Evolutionary conservation across 441 rosid species (phyloP), one percentile per base, ranked within the genome.

Genomic region (Flueggea neowawraea): DNA sequence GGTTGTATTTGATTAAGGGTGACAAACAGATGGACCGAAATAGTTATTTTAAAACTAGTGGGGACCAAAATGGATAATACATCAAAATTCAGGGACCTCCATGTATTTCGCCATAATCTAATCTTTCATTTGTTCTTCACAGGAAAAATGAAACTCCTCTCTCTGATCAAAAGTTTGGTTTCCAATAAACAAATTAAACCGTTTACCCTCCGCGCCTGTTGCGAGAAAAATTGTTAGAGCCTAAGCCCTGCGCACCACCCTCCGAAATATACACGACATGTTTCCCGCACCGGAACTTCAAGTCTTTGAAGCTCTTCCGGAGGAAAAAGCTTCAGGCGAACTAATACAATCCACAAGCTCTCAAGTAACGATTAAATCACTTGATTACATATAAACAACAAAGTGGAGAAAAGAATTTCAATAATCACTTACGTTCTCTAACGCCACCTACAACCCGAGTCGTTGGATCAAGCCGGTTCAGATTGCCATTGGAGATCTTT

Each of bases 101-200:
- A n/a, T n/a, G n/a, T n/a, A n/a, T n/a, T n/a, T n/a, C n/a, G n/a
- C n/a, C n/a, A n/a, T 8, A 8, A 36, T 36, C 6, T 5, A 1
- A 36, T 36, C 41, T 5, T 36, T 36, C 41, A 36, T 36, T 36
- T 8, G 9, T 36, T 36, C 41, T 36, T 36, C 1, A 8, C 41
- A 36, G 0, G 41, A 36, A 36, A 36, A 36, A 36, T 5, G 6
- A 91, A 95, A 69, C 65, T 60, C 75, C 73, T 84, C 83, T 78
- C 99, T 86, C 79, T 89, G 82, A 41, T 85, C 86, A 76, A 88
- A 66, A 65, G 84, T 86, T 77, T 91, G 98, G 68, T 80, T 73
- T 67, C 98, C 98, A 0, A 96, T 84, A 67, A 95, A 95, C 62
- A 84, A 71, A 76, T 91, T 95, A 78, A 86, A 95, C 51, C 97